phyloP scores from a whole-genome alignment of 805 yeast species.

The Tetrapisispora phaffii region DNA sequence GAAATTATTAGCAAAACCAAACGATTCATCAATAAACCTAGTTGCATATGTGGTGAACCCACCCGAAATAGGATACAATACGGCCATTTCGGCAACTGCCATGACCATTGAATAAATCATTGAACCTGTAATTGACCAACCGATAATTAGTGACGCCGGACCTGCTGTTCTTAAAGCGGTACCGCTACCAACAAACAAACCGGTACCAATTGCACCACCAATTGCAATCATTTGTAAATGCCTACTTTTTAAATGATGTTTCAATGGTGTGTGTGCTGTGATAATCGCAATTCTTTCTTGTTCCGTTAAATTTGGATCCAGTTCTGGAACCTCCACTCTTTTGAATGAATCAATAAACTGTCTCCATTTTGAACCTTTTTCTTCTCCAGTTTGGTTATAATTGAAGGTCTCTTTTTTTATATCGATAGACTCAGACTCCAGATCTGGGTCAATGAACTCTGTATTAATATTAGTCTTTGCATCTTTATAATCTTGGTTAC shows the following conservation, averaged over 20 bases:
- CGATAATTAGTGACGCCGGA: constrained; percentile 51
- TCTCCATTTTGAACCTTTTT: constrained; percentile 3
- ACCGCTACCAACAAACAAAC: constrained; percentile 67
- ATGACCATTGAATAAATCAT: constrained; percentile 52
- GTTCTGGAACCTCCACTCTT: constrained; percentile 12
- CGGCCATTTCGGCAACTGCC: constrained; percentile 52
- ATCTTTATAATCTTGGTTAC: not conserved
- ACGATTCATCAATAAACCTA: constrained; percentile 49
- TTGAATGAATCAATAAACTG: constrained; percentile 9
- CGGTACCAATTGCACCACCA: constrained; percentile 69
- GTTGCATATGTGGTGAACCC: constrained; percentile 54
- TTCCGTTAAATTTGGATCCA: constrained; percentile 33
- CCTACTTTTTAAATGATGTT: constrained; percentile 44
- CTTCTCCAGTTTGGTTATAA: too few relatives aligned
- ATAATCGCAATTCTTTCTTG: constrained; percentile 38
- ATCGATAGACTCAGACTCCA: constrained; percentile 1
- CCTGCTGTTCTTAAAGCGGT: constrained; percentile 53
- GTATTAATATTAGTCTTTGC: not conserved
- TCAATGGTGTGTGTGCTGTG: constrained; percentile 47
- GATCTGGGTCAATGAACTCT: not conserved
- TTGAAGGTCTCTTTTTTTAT: not conserved
- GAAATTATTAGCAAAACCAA: constrained; percentile 57
- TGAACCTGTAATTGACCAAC: constrained; percentile 44
- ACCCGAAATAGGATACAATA: constrained; percentile 54
- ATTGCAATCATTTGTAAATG: constrained; percentile 57